Conservation (phyloP, 108 stramenopile genomes). For the Mediolabrus comicus region DNA sequence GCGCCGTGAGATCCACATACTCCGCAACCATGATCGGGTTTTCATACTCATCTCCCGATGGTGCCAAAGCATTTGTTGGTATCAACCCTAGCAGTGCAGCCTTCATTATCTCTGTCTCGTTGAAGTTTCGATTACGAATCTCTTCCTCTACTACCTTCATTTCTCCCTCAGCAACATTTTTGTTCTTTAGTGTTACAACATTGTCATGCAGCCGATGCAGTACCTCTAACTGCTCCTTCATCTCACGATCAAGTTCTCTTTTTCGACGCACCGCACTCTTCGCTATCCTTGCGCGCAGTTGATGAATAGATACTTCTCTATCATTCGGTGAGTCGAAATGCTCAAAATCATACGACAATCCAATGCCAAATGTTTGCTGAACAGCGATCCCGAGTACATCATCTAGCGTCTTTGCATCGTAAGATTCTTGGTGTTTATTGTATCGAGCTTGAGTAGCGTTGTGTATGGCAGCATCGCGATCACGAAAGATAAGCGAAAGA, state of each 20-base stretch:
- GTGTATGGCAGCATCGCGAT: conserved; percentile 33
- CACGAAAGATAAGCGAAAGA: conserved; percentile 45
- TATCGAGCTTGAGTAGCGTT: conserved; percentile 34
- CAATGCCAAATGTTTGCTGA: conserved; percentile 73
- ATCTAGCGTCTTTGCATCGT: conserved; percentile 34
- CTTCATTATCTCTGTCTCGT: conserved; percentile 25
- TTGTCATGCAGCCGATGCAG: conserved; percentile 28
- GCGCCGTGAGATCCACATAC: conserved; percentile 30
- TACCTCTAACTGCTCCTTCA: conserved; percentile 44
- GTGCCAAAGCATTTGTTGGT: conserved; percentile 39
- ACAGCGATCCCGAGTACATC: conserved; percentile 86
- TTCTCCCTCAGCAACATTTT: conserved; percentile 24
- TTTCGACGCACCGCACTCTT: conserved; percentile 79
- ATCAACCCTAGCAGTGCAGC: conserved; percentile 37
- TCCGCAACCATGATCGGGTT: conserved; percentile 39
- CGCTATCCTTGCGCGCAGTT: conserved; percentile 74
- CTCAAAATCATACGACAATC: conserved; percentile 74
- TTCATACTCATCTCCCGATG: conserved; percentile 31
- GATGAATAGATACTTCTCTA: conserved; percentile 50
- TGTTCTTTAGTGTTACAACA: conserved; percentile 14
- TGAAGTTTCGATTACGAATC: conserved; percentile 16
- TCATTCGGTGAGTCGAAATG: conserved; percentile 48
- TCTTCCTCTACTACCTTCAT: conserved; percentile 19
- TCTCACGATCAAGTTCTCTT: conserved; percentile 34
- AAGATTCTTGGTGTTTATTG: conserved; percentile 43